Evolutionary conservation across 2,329 filamentous ascomycete species (phyloP), one percentile per base, ranked within the genome.

Genomic region (Dryadomyces sulphureus): DNA sequence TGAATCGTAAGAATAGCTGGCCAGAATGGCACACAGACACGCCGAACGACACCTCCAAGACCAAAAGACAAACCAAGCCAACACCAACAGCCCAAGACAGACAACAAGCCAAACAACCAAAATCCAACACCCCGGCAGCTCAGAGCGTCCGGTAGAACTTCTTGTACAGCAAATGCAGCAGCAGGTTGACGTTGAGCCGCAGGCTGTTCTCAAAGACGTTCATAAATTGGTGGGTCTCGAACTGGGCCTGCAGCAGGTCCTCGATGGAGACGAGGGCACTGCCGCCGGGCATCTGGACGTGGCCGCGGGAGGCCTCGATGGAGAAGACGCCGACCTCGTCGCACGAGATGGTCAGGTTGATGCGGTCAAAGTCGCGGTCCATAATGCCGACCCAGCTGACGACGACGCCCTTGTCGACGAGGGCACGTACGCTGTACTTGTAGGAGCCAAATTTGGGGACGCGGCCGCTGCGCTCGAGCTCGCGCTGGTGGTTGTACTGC

Each of bases 401-500:
- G 16, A 98, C 71, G 7, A 96, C 92, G 45, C 92, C 92, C 66
- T 94, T 95, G 59, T 96, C 90, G 2, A 81, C 81, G 7, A 98
- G 77, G 43, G 84, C 81, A 44, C 88, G 82, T 4, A 87, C 89
- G 46, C 84, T 90, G 68, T 98, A 98, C 68, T 96, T 96, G 78
- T 84, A 98, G 34, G 85, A 93, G 52, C 93, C 92, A 60, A 98
- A 98, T 61, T 94, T 94, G 62, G 94, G 93, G 45, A 94, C 86
- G 43, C 90, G 86, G 24, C 92, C 92, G 7, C 84, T 83, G 48
- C 87, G 83, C 59, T 95, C 87, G 27, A 98, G 79, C 65, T 98
- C 92, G 53, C 88, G 82, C 67, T 96, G 88, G 65, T 98, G 92
- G 63, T 95, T 94, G 77, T 94, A 98, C 63, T 98, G 92, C 59